Evolutionary conservation across 2,329 filamentous ascomycete genomes (phyloP).

Genomic region (Hypomyces rosellus): DNA sequence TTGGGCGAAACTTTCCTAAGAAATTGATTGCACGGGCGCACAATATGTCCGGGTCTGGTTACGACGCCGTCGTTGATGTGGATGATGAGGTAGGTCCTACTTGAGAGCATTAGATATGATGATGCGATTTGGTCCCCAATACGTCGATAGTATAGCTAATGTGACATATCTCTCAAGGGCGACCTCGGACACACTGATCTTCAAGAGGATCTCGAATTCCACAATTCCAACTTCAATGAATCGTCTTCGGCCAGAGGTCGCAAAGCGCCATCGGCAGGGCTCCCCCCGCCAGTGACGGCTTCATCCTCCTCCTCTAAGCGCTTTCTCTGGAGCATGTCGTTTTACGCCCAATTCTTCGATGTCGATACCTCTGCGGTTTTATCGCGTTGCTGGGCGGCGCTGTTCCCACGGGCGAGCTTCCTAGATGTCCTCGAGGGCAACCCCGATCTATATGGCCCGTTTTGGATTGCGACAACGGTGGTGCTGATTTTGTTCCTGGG

Average conservation of each 20-base stretch:
- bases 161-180: slow-evolving; percentile 51
- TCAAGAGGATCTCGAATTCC: slow-evolving; percentile 98
- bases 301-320: slow-evolving; percentile 59
- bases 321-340: slow-evolving; percentile 85
- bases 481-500: slow-evolving; percentile 92
- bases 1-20: neutral
- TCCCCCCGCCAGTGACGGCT: slow-evolving; percentile 53
- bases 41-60: slow-evolving; percentile 75
- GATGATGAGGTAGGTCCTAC: slow-evolving; percentile 71
- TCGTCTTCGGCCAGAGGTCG: slow-evolving; percentile 39
- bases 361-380: slow-evolving; percentile 91
- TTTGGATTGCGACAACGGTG: slow-evolving; percentile 98
- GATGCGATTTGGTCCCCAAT: slow-evolving; percentile 3
- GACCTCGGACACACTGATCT: slow-evolving; percentile 97
- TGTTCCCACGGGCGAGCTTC: slow-evolving; percentile 90
- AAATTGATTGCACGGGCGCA: slow-evolving; percentile 7
- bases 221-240: slow-evolving; percentile 79
- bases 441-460: slow-evolving; percentile 90
- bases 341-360: slow-evolving; percentile 98
- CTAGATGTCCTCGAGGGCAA: slow-evolving; percentile 96
- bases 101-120: neutral
- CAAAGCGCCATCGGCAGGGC: slow-evolving; percentile 44
- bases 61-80: slow-evolving; percentile 96
- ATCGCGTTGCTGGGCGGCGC: slow-evolving; percentile 76
- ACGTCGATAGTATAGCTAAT: slow-evolving; percentile 12